Conservation (phyloP, 495 filamentous ascomycete species). For the Zalerion maritima region DNA sequence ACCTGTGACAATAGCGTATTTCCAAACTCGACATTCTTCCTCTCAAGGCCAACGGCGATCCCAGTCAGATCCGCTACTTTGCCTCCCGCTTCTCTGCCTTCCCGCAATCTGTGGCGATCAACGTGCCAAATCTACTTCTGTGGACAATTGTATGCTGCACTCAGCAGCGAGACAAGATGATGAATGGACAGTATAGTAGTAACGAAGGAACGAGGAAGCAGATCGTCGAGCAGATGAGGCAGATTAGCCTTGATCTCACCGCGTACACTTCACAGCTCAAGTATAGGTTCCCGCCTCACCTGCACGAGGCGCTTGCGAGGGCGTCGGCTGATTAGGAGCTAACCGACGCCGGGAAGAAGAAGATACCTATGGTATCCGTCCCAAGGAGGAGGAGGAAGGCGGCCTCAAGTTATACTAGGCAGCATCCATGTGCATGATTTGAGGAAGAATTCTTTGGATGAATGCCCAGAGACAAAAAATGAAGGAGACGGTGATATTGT, state of each 20-base stretch:
- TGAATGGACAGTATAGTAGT: conserved; percentile 51
- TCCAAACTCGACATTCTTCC: conserved; percentile 61
- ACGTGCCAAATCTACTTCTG: conserved; percentile 76
- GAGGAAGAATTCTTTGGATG: too few relatives aligned
- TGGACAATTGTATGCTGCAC: conserved; percentile 83
- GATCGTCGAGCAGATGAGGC: conserved; percentile 54
- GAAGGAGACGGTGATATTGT: too few relatives aligned
- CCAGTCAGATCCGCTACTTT: conserved; percentile 54
- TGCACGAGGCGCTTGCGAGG: conserved; percentile 70
- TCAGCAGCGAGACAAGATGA: conserved; percentile 52
- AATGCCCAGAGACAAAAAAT: too few relatives aligned
- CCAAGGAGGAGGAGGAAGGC: neutral
- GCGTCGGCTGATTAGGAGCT: conserved; percentile 47
- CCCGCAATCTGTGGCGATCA: conserved; percentile 63
- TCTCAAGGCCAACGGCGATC: conserved; percentile 51
- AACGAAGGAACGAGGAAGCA: conserved; percentile 49
- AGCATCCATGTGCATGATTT: too few relatives aligned
- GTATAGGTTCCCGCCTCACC: conserved; percentile 57
- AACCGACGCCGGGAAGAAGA: too few relatives aligned
- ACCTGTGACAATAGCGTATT: conserved; percentile 45
- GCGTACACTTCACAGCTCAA: conserved; percentile 89
- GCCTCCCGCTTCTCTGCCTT: conserved; percentile 64
- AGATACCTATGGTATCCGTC: too few relatives aligned
- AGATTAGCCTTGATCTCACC: conserved; percentile 74
- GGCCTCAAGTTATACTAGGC: too few relatives aligned